Evolutionary conservation across 805 yeast species (phyloP), one percentile per base, ranked within the genome.

Genomic region (Candida argentea): DNA sequence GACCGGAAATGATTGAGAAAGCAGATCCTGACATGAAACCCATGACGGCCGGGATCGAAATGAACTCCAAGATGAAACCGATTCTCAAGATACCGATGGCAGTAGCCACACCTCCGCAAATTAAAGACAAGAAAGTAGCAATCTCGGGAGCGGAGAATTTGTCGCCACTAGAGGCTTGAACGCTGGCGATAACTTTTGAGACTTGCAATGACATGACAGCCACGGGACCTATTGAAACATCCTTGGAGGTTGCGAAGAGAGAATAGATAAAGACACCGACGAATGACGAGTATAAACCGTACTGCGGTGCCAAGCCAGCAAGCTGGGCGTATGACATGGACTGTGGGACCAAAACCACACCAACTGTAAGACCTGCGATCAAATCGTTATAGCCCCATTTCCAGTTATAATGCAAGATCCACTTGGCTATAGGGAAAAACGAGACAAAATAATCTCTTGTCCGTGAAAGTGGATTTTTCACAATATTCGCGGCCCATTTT

Each of bases 21-120:
- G 96, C 95, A 4, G 95, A 86, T 29, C 96, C 96, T 19, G 89
- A 70, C 89, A 87, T 87, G 61, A 86, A 87, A 0, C 96, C 96
- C 56, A 85, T 66, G 23, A 87, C 94, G 1, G 95, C 93, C 25
- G 95, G 95, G 46, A 78, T 65, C 3, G 95, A 84, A 44, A 87
- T 85, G 48, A 81, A 74, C 53, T 87, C 96, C 24, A 87, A 73
- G 29, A 87, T 64, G 57, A 87, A 87, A 0, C 96, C 96, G 14
- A 87, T 61, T 44, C 96, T 68, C 37, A 89, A 55, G 5, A 87
- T 29, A 38, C 96, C 96, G 34, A 86, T 56, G 31, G 85, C 95
- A 8, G 79, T 58, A 6, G 95, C 76, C 40, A 85, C 78, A 37
- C 77, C 73, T 49, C 96, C 96, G 65, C 94, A 81, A 30, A 87